Evolutionary conservation across 1,284 basidiomycete genomes (phyloP), one percentile per base, ranked within the genome.

Genomic region (Tremellales sp.): DNA sequence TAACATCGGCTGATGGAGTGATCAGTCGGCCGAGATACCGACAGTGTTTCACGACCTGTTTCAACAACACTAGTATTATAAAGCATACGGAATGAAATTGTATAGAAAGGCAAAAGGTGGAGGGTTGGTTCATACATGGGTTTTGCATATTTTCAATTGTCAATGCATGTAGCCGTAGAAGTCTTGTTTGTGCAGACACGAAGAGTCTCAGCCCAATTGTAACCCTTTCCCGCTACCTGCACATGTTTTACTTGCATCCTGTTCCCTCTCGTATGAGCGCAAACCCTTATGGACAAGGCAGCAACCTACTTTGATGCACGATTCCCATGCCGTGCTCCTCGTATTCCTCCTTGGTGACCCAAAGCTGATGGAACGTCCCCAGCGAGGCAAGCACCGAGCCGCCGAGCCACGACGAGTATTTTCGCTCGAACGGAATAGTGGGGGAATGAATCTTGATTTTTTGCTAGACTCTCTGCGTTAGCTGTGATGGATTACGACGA

Each of bases 331-430:
- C 73, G 51, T 72, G 66, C 47, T 73, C 87, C 78, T 87, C 81
- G 84, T 87, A 93, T 65, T 94, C 90, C 68, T 92, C 88, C 64
- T 79, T 82, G 65, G 87, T 90, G 63, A 93, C 88, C 90, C 90
- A 93, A 31, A 93, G 74, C 63, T 97, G 92, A 71, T 97, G 92
- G 80, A 97, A 97, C 13, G 91, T 94, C 24, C 93, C 93, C 63
- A 97, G 74, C 63, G 87, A 91, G 1, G 86, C 90, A 45, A 97
- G 77, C 56, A 97, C 92, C 57, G 87, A 90, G 22, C 92, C 92
- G 14, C 92, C 92, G 7, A 97, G 76, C 93, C 93, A 97, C 14
- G 85, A 84, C 10, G 88, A 85, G 67, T 88, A 94, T 50, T 85
- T 80, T 40, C 92, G 80, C 70, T 97, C 92, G 45, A 84, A 79